Conservation (phyloP, 306 rosid genomes). For the Spatholobus suberectus region DNA sequence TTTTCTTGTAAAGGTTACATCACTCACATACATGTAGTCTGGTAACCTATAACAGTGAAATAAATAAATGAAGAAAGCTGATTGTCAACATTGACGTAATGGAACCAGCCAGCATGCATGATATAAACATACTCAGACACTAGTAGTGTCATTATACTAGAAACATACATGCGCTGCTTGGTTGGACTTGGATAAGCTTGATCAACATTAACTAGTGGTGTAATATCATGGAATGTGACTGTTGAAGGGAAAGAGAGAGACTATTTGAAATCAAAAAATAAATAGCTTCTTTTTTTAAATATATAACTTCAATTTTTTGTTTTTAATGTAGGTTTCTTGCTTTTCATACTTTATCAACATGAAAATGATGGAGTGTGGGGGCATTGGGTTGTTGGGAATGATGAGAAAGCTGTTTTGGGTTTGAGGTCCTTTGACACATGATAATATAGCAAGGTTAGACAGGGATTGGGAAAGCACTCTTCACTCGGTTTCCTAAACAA, state of each 20-base stretch:
- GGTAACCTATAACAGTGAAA: neutral
- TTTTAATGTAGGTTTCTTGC: conserved; percentile 28
- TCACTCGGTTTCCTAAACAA: conserved; percentile 35
- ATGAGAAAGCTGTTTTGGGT: conserved; percentile 40
- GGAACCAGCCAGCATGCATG: conserved; percentile 26
- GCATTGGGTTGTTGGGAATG: conserved; percentile 55
- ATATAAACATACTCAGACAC: conserved; percentile 24
- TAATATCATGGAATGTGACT: conserved; percentile 73
- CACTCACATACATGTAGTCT: conserved; percentile 13
- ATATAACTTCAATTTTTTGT: neutral
- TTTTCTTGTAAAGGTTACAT: conserved; percentile 21
- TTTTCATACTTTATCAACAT: conserved; percentile 51
- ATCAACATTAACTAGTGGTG: conserved; percentile 67
- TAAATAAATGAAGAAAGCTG: neutral
- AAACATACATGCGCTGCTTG: conserved; percentile 29
- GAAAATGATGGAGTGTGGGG: conserved; percentile 66
- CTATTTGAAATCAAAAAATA: conserved; percentile 14
- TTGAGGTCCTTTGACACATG: conserved; percentile 45
- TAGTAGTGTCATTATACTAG: conserved; percentile 1
- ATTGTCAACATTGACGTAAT: conserved; percentile 24
- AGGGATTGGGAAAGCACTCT: conserved; percentile 32
- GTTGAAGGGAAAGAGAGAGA: conserved; percentile 40
- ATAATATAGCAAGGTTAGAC: conserved; percentile 31
- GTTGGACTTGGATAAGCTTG: conserved; percentile 54
- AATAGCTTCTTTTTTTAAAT: neutral